Evolutionary conservation across 371 early-diverging fungal genomes (phyloP), one percentile per base, ranked within the genome.

Genomic region (Batkoa obscura): DNA sequence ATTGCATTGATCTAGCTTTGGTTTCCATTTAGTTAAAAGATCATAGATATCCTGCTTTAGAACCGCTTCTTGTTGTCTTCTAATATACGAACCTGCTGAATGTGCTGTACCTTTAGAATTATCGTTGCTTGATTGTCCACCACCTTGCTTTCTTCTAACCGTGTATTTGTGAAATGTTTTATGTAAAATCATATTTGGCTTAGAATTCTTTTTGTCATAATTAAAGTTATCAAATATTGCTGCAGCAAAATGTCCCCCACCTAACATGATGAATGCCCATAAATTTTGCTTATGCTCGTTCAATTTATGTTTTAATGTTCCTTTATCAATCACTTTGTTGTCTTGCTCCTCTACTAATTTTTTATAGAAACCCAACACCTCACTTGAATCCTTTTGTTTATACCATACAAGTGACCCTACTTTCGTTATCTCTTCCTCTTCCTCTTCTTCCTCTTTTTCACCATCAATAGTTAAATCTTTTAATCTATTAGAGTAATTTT

Each of bases 81-180:
- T 74, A 34, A 95, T 73, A 50, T 75, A 74, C 0, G 95, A 89
- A 53, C 95, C 95, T 5, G 91, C 95, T 6, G 90, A 90, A 23
- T 84, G 84, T 0, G 94, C 93, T 3, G 73, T 75, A 15, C 88
- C 89, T 62, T 85, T 86, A 9, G 82, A 69, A 41, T 70, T 72
- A 65, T 92, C 94, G 54, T 86, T 78, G 15, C 76, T 72, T 8
- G 76, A 72, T 66, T 96, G 97, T 13, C 87, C 71, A 0, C 93
- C 94, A 60, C 97, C 97, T 65, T 96, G 95, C 62, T 95, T 93
- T 58, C 89, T 66, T 49, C 97, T 79, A 1, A 92, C 91, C 3
- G 94, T 94, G 66, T 96, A 96, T 34, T 94, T 73, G 57, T 91
- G 91, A 58, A 91, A 79, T 3, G 93, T 88, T 65, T 90, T 94